Percentiles rank a stretch among this genome's conserved stretches.
These are phyloP conservation scores for Sophora flavescens DNA, from an alignment of 306 rosid genomes.

Conservation along the genomic window DNA sequence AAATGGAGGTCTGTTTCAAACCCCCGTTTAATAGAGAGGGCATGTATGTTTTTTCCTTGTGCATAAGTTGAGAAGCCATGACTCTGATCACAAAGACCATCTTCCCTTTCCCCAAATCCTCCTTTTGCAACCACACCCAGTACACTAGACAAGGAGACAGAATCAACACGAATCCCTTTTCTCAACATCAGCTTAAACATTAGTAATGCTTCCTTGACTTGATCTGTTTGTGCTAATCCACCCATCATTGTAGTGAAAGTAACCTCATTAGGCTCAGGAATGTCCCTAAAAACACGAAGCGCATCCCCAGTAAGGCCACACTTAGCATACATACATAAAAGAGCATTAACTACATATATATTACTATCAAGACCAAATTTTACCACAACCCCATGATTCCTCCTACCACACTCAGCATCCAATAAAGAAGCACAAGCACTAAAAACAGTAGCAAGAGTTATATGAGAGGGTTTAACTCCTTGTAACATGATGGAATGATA, in stretches of 20 bases:
- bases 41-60: slow-evolving; percentile 65
- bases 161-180: slow-evolving; percentile 64
- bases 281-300: slow-evolving; percentile 57
- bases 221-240: slow-evolving; percentile 60
- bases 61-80: slow-evolving; percentile 34
- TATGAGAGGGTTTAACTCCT: slow-evolving; percentile 64
- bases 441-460: slow-evolving; percentile 72
- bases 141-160: slow-evolving; percentile 69
- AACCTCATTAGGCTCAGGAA: slow-evolving; percentile 76
- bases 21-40: slow-evolving; percentile 68
- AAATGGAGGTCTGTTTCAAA: slow-evolving; percentile 72
- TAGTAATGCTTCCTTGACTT: slow-evolving; percentile 59
- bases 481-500: slow-evolving; percentile 60
- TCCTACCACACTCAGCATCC: slow-evolving; percentile 63
- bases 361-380: slow-evolving; percentile 67
- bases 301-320: slow-evolving; percentile 67
- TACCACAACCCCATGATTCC: slow-evolving; percentile 65
- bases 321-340: slow-evolving; percentile 70
- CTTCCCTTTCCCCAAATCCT: slow-evolving; percentile 54
- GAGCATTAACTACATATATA: slow-evolving; percentile 65
- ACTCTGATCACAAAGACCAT: slow-evolving; percentile 39
- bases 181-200: slow-evolving; percentile 70
- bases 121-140: slow-evolving; percentile 68
- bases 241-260: slow-evolving; percentile 79
- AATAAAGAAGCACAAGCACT: slow-evolving; percentile 61